Evolutionary conservation across 2,329 filamentous ascomycete genomes (phyloP).

Genomic region (Sarocladium oryzae): DNA sequence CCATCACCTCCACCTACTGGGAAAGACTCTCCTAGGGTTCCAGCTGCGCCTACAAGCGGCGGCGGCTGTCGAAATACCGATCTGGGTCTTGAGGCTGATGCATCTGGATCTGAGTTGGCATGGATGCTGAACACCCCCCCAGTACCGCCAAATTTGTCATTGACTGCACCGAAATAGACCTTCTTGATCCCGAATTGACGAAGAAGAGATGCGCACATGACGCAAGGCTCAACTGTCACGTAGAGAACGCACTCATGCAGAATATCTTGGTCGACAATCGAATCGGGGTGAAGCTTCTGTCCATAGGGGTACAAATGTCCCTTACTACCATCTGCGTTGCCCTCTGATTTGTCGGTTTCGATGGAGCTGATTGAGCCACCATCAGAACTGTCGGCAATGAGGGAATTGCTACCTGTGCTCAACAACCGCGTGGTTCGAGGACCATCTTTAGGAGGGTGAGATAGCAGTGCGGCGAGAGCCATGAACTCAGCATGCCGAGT

Average conservation of each 20-base stretch:
- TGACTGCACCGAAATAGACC: conserved; percentile 92
- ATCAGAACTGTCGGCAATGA: conserved; percentile 11
- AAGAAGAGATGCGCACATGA: conserved; percentile 95
- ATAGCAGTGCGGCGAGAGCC: conserved; percentile 59
- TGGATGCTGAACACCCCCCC: conserved; percentile 90
- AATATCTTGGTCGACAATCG: conserved; percentile 58
- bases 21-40: conserved; percentile 30
- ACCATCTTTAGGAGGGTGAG: conserved; percentile 28
- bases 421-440: conserved; percentile 23
- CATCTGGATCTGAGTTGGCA: conserved; percentile 43
- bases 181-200: conserved; percentile 81
- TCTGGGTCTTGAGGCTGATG: conserved; percentile 23
- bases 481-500: conserved; percentile 95
- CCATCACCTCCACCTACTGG: conserved; percentile 44
- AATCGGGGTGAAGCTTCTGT: conserved; percentile 48
- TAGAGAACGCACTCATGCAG: conserved; percentile 73
- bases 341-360: conserved; percentile 21
- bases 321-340: conserved; percentile 47
- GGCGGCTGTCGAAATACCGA: conserved; percentile 22
- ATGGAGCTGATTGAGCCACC: conserved; percentile 17
- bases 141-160: conserved; percentile 95
- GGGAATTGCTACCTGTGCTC: conserved; percentile 14
- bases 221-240: conserved; percentile 95
- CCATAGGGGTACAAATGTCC: conserved; percentile 56
- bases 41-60: conserved; percentile 29